Evolutionary conservation across 352 stramenopile genomes (phyloP), one percentile per base, ranked within the genome.

Genomic region (Pythium aquatile): DNA sequence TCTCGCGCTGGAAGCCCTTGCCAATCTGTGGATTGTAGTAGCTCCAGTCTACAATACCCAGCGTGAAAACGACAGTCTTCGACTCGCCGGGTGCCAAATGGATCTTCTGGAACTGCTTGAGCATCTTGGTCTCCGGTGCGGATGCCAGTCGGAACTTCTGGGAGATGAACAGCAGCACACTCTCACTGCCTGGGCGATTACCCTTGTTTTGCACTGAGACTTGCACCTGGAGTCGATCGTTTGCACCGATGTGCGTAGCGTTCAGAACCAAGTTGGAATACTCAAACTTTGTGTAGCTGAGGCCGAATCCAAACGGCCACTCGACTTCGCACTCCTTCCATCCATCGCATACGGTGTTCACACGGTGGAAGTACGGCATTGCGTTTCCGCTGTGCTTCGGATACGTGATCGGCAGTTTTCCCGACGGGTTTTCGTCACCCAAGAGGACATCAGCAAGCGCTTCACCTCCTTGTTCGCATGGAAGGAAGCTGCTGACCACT

Each of bases 371-470:
- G 63, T 94, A 94, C 49, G 83, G 77, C 70, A 88, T 58, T 1
- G 78, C 32, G 46, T 79, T 77, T 24, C 75, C 79, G 16, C 62
- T 61, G 13, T 75, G 62, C 17, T 74, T 69, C 26, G 80, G 81
- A 59, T 91, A 96, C 30, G 86, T 97, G 60, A 96, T 87, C 11
- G 87, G 86, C 16, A 96, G 65, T 35, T 86, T 75, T 2, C 71
- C 89, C 5, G 80, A 94, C 14, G 87, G 87, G 26, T 89, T 94
- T 11, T 84, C 72, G 11, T 74, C 62, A 2, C 87, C 89, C 59
- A 88, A 77, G 20, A 96, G 48, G 4, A 96, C 66, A 24, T 93
- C 78, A 0, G 79, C 74, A 8, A 96, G 61, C 1, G 85, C 86
- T 61, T 89, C 58, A 1, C 87, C 89, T n/a, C 89, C 89, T 61